These are phyloP conservation scores for Gentiana straminea DNA, from an alignment of 257 asterid species.

Conservation along the genomic window DNA sequence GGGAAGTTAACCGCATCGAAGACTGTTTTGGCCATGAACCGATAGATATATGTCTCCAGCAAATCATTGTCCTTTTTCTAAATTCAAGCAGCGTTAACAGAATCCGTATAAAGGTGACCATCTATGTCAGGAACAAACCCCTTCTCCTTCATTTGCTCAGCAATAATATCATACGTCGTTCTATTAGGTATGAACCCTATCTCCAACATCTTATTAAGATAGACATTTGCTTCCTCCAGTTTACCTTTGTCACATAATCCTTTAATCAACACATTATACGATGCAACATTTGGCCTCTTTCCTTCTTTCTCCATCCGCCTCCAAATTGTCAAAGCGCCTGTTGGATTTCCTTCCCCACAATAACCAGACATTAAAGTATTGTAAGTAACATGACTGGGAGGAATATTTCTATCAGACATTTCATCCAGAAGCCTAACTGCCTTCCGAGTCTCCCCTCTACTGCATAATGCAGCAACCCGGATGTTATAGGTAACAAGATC, in stretches of 20 bases:
- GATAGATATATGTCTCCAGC: no score
- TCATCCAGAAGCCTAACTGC: constrained; percentile 68
- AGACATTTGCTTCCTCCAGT: constrained; percentile 55
- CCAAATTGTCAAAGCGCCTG: constrained; percentile 53
- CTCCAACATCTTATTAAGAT: constrained; percentile 89
- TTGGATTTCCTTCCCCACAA: constrained; percentile 49
- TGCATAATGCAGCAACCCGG: constrained; percentile 54
- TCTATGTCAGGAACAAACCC: constrained; percentile 81
- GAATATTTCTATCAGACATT: constrained; percentile 46
- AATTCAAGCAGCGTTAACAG: constrained; percentile 9
- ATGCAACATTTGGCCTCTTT: constrained; percentile 57
- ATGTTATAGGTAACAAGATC: constrained; percentile 70
- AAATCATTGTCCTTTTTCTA: no score
- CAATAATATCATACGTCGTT: constrained; percentile 60
- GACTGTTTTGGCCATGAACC: no score
- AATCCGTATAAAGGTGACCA: constrained; percentile 55
- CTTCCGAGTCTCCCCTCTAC: constrained; percentile 45
- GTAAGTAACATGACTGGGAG: constrained; percentile 60
- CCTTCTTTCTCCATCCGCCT: constrained; percentile 84
- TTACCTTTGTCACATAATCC: constrained; percentile 52
- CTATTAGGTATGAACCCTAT: constrained; percentile 74
- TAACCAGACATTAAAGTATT: constrained; percentile 63
- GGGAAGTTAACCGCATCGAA: no score
- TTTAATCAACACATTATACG: constrained; percentile 68
- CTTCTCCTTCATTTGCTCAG: constrained; percentile 74